Evolutionary conservation across 176 grass and related monocot species (phyloP).

Genomic region (Leersia perrieri): DNA sequence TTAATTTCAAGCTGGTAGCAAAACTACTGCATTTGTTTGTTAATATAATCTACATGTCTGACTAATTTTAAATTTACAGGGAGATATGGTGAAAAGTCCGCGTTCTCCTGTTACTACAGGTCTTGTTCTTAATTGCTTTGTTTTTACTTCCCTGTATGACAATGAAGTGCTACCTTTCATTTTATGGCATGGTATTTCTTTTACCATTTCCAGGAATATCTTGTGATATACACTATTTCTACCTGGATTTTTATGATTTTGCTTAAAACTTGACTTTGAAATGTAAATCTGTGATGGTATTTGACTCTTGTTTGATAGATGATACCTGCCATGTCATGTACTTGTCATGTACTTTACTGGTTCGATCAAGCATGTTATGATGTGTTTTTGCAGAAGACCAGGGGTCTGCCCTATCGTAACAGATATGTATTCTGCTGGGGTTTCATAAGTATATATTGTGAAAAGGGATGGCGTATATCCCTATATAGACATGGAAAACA

Average conservation of each 20-base stretch:
- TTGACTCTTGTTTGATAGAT: conserved; percentile 7
- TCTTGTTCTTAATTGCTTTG: conserved; percentile 34
- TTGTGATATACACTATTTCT: conserved; percentile 16
- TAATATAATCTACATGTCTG: conserved; percentile 9
- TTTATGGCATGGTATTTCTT: conserved; percentile 8
- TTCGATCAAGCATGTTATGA: not conserved
- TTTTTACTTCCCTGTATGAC: conserved; percentile 13
- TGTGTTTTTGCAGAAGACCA: not conserved
- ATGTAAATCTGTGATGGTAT: conserved; percentile 15
- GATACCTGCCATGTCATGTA: not conserved
- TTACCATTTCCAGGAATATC: not conserved
- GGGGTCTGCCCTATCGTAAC: conserved; percentile 1
- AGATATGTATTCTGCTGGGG: not conserved
- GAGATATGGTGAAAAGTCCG: conserved; percentile 65
- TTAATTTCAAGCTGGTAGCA: conserved; percentile 4
- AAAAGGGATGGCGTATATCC: not conserved
- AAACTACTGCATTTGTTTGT: conserved; percentile 17
- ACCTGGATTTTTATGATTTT: not conserved
- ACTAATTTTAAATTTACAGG: conserved; percentile 49
- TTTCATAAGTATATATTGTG: not conserved
- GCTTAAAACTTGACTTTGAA: not conserved
- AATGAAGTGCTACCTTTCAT: not conserved
- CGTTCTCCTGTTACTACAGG: conserved; percentile 68
- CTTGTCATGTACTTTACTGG: not conserved
- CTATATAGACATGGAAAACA: not conserved